These are phyloP conservation scores for Aulographum hederae DNA, from an alignment of 2,329 filamentous ascomycete species.

Conservation along the genomic window DNA sequence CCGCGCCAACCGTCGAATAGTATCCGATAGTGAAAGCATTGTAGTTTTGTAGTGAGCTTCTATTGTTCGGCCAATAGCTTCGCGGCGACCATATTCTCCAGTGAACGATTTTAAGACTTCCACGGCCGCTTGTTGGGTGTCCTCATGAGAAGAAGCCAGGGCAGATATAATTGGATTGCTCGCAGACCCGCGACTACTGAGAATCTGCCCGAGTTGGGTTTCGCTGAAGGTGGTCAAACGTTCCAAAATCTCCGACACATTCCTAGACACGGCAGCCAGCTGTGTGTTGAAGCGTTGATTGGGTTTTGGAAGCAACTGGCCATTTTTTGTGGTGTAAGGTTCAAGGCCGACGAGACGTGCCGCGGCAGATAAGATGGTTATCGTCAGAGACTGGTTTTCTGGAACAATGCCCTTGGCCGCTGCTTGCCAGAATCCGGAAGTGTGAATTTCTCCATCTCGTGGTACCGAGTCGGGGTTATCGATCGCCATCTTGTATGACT, in stretches of 20 bases:
- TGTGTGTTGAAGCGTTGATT: constrained; percentile 63
- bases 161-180: constrained; percentile 60
- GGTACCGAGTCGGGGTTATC: too few species aligned
- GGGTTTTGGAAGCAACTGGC: constrained; percentile 26
- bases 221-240: neutral
- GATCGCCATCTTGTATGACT: too few species aligned
- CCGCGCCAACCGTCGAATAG: constrained; percentile 34
- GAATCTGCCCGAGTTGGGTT: constrained; percentile 50
- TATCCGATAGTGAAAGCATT: constrained; percentile 36
- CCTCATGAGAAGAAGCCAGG: constrained; percentile 63
- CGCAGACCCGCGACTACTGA: constrained; percentile 47
- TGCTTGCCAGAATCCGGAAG: too few species aligned
- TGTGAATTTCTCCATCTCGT: too few species aligned
- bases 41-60: constrained; percentile 36
- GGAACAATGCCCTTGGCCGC: neutral
- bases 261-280: constrained; percentile 36
- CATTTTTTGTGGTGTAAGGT: constrained; percentile 33
- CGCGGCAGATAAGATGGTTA: constrained; percentile 39
- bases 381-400: neutral
- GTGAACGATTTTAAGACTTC: constrained; percentile 73
- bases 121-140: constrained; percentile 62
- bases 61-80: constrained; percentile 44
- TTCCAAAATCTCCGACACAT: neutral
- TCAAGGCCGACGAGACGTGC: constrained; percentile 58
- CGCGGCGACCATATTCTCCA: constrained; percentile 42